Conservation (phyloP, 495 filamentous ascomycete species). For the Entonaema liquescens region DNA sequence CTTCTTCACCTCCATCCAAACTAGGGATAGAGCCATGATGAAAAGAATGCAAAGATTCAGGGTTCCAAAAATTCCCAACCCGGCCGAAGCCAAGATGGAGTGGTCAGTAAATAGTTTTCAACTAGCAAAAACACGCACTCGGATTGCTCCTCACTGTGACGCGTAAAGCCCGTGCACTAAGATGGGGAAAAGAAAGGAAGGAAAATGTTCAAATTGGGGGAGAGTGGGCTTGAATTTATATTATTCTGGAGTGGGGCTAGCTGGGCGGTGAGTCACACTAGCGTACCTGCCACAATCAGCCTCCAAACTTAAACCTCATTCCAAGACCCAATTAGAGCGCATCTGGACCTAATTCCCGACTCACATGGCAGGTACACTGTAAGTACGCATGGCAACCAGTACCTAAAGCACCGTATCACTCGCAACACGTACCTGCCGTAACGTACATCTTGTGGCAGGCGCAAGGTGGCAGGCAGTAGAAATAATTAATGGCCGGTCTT, state of each 20-base stretch:
- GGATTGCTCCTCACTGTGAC: constrained; percentile 44
- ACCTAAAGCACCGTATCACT: neutral
- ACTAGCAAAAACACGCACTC: constrained; percentile 48
- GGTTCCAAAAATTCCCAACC: constrained; percentile 49
- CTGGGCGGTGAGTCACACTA: too few species aligned
- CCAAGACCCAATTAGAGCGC: neutral
- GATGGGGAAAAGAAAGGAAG: constrained; percentile 34
- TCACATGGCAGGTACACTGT: too few species aligned
- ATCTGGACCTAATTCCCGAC: neutral
- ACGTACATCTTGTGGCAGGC: too few species aligned
- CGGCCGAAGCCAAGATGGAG: constrained; percentile 40
- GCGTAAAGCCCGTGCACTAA: constrained; percentile 43
- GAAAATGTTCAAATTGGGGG: constrained; percentile 1
- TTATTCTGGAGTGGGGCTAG: constrained; percentile 4
- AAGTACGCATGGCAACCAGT: neutral
- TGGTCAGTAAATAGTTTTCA: constrained; percentile 50
- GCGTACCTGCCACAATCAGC: neutral
- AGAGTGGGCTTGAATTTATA: constrained; percentile 19
- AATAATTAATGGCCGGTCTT: too few species aligned
- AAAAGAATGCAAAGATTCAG: constrained; percentile 31
- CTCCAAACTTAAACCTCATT: neutral
- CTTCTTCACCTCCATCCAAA: constrained; percentile 37
- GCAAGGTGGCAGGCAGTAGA: too few species aligned
- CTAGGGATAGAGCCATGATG: constrained; percentile 30
- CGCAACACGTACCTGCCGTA: neutral